Conservation (phyloP, 202 grass and related monocot genomes). For the Digitaria exilis region DNA sequence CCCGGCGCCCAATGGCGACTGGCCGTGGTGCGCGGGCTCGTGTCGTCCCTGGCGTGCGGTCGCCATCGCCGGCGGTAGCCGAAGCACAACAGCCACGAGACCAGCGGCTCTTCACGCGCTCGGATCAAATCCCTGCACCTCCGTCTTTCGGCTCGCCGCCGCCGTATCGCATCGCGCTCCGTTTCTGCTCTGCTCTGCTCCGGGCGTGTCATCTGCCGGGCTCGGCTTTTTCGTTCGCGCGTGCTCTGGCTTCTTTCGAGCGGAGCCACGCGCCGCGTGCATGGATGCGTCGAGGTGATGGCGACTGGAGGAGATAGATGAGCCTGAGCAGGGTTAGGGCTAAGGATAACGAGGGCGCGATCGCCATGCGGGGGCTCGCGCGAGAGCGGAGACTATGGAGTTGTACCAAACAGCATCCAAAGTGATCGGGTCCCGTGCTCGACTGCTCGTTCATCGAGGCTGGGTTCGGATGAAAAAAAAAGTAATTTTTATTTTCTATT, state of each 20-base stretch:
- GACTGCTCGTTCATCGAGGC: background rate
- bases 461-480: too few species aligned
- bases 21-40: slow-evolving; percentile 20
- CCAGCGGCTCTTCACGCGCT: background rate
- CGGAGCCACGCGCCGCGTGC: background rate
- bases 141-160: background rate
- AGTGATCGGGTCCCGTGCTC: too few species aligned
- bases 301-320: background rate
- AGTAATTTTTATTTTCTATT: too few species aligned
- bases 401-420: background rate
- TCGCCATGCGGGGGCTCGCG: background rate
- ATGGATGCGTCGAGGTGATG: background rate
- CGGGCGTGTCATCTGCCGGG: background rate
- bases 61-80: background rate
- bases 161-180: background rate
- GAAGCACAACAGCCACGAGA: background rate
- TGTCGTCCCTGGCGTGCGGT: background rate
- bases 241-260: background rate
- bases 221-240: background rate
- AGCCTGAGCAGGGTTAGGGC: too few species aligned
- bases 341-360: background rate
- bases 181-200: background rate
- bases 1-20: background rate
- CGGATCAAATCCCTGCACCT: background rate
- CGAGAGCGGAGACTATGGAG: background rate